Evolutionary conservation across 768 basidiomycete species (phyloP).

Genomic region (Lactarius tabidus): DNA sequence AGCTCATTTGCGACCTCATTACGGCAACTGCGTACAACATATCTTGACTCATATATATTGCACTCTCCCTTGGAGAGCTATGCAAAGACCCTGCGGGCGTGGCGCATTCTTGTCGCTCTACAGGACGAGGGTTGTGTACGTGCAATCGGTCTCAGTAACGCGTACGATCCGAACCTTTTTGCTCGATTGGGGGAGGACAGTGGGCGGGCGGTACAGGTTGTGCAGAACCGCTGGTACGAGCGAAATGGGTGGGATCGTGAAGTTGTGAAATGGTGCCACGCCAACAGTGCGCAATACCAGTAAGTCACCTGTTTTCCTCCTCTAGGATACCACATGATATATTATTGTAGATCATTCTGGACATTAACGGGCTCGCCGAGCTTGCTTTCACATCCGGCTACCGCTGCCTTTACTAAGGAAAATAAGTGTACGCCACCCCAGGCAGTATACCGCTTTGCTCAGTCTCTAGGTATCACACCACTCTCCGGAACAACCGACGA

Average conservation of each 20-base stretch:
- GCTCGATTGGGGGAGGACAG: constrained; percentile 48
- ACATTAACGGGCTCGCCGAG: constrained; percentile 74
- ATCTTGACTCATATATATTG: constrained; percentile 74
- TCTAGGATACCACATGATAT: neutral
- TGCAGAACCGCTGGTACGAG: constrained; percentile 85
- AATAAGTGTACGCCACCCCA: constrained; percentile 59
- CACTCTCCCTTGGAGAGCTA: constrained; percentile 67
- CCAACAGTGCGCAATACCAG: constrained; percentile 70
- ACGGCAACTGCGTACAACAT: constrained; percentile 62
- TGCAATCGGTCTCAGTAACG: constrained; percentile 73
- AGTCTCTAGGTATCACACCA: constrained; percentile 62
- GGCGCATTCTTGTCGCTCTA: constrained; percentile 54
- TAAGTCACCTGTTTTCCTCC: constrained; percentile 32
- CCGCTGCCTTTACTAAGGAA: constrained; percentile 43
- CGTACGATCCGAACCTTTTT: constrained; percentile 60
- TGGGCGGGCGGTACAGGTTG: constrained; percentile 54
- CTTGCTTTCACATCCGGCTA: constrained; percentile 48
- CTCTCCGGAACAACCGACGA: constrained; percentile 71
- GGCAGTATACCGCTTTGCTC: constrained; percentile 63
- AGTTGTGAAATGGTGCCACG: constrained; percentile 60
- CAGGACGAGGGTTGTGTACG: constrained; percentile 62
- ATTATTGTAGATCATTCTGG: constrained; percentile 69
- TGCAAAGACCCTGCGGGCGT: constrained; percentile 63
- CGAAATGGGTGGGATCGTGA: constrained; percentile 71
- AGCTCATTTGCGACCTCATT: constrained; percentile 63